Evolutionary conservation across 2,329 filamentous ascomycete species (phyloP), one percentile per base, ranked within the genome.

Genomic region (Dothideomycetes sp.): DNA sequence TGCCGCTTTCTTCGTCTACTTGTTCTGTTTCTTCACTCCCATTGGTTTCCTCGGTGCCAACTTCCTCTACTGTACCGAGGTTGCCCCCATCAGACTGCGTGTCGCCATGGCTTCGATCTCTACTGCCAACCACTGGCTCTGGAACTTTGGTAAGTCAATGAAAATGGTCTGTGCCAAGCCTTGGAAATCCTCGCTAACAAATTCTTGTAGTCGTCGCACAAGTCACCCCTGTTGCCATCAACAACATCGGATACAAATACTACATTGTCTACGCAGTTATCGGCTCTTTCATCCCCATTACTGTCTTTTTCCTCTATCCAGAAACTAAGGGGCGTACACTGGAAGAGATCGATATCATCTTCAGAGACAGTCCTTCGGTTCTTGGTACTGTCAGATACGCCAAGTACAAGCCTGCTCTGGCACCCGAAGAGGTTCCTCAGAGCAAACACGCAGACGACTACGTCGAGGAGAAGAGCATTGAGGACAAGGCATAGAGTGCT

Each of bases 1-100:
- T 0, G 70, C 70, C 0, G 71, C 69, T 1, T 64, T 72, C 46
- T 76, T 76, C 55, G 65, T 78, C 34, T 78, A 73, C 55, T 55
- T 74, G 33, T 79, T 74, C 61, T 73, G 76, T 56, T 73, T 70
- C 49, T 77, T 78, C 56, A 70, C 76, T 31, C 72, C 71, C 0
- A 70, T 76, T 43, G 74, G 73, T 0, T 76, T 75, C 58, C 62
- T 76, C 0, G 74, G 74, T 1, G 67, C 72, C 22, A 76, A 74
- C 49, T 78, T 76, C 58, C 60, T 78, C 15, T 78, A 78, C 56
- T 73, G 71, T 44, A 69, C 73, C 1, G 74, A 78, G 50, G 62
- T 77, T 13, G 71, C 73, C 0, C 73, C 74, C 1, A 59, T 70
- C 12, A 58, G 66, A 9, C 55, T 74, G 19, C 61, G 71, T 15